phyloP scores from a whole-genome alignment of 345 rosid species.

The Hibiscus trionum region DNA sequence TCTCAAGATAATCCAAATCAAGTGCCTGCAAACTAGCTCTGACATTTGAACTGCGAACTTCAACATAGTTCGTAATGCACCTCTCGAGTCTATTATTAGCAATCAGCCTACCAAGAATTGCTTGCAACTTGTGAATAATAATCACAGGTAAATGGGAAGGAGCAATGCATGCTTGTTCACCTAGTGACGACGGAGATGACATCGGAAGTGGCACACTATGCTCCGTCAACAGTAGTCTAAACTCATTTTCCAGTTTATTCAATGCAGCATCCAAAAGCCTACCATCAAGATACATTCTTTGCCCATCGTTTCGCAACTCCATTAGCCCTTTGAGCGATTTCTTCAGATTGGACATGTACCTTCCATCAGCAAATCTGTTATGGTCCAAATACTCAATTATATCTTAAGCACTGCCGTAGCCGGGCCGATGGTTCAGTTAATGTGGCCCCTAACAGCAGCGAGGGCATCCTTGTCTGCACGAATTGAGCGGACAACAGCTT shows the following conservation, averaged over 20 bases:
- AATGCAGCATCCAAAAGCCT: too few species aligned
- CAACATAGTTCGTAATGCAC: slow-evolving; percentile 70
- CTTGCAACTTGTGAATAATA: slow-evolving; percentile 80
- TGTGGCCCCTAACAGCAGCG: slow-evolving; percentile 50
- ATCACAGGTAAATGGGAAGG: slow-evolving; percentile 82
- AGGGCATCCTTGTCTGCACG: slow-evolving; percentile 75
- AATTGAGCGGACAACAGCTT: slow-evolving; percentile 79
- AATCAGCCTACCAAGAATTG: slow-evolving; percentile 73
- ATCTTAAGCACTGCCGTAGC: too few species aligned
- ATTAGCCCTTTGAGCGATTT: too few species aligned
- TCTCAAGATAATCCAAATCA: slow-evolving; percentile 82
- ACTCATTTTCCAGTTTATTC: too few species aligned
- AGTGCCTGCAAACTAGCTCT: slow-evolving; percentile 90
- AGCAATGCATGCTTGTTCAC: slow-evolving; percentile 72
- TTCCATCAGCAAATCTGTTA: too few species aligned
- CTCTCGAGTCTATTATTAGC: slow-evolving; percentile 76
- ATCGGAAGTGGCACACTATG: slow-evolving; percentile 83
- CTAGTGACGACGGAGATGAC: slow-evolving; percentile 54
- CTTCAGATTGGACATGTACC: too few species aligned
- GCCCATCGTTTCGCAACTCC: too few species aligned
- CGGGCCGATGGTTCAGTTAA: too few species aligned
- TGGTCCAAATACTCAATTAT: too few species aligned
- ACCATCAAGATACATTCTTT: too few species aligned
- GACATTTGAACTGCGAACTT: slow-evolving; percentile 79
- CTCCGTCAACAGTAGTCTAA: not conserved